Base-by-base conservation (phyloP, 257 asterid species). In the Fraxinus cuspidata region DNA sequence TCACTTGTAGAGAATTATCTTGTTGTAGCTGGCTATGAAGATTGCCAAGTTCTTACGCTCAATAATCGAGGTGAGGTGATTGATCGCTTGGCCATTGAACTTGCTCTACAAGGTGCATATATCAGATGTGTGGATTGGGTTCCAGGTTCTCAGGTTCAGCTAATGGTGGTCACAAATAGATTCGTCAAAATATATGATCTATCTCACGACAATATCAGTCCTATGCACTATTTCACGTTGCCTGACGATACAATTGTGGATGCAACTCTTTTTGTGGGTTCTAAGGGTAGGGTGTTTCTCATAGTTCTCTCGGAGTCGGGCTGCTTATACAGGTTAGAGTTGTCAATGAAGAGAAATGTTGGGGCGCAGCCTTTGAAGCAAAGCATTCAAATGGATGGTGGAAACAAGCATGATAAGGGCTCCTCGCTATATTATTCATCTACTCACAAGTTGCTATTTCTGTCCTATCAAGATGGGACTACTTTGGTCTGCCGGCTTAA, bases 1-100 rank as follows among this genome's bases (percentile, higher is more conserved):
- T 78, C 96, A 72, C 86, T 90, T 44, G 94, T 90, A 12, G 98
- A 93, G 86, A 96, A 85, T 85, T 92, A 96, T 89, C 89, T 96
- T 76, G 97, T 92, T 78, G 99, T 96, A 73, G 97, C 97, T 70
- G 99, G 99, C 83, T 93, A 93, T 85, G 99, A 92, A 90, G 99
- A 96, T 84, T 96, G 99, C 88, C 99, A 90, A 85, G 96, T 96
- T 72, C 98, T 96, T 75, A 92, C 99, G 1, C 86, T 95, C 68
- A 93, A 90, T 80, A 97, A 93, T 84, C 94, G 98, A 77, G 99
- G 99, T 76, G 99, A 96, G 82, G 98, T 96, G 87, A 86, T 90
- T 77, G 99, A 96, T 83, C 96, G 99, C 76, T 84, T 96, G 75
- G 93, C 99, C 32, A 88, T 96, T 83, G 99, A 96, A 85, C 97